phyloP scores from a whole-genome alignment of 257 asterid species.

The Primulina tabacum region DNA sequence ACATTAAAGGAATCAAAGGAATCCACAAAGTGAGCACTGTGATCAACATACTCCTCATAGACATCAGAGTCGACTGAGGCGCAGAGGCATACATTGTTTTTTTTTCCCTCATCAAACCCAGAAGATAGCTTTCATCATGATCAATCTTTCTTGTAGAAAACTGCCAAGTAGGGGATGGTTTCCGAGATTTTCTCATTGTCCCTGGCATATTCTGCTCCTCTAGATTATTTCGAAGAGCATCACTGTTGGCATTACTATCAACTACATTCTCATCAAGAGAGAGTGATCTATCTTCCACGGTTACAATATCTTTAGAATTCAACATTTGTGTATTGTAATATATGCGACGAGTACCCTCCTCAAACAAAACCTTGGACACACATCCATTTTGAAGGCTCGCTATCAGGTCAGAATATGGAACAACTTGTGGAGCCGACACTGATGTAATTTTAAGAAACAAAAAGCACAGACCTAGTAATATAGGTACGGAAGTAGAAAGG shows the following conservation, averaged over 20 bases:
- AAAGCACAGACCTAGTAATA: constrained; percentile 71
- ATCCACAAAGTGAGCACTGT: constrained; percentile 81
- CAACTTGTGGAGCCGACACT: constrained; percentile 58
- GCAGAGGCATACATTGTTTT: constrained; percentile 78
- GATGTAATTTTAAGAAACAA: constrained; percentile 78
- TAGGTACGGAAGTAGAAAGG: constrained; percentile 52
- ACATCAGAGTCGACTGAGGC: constrained; percentile 67
- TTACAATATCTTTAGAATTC: constrained; percentile 25
- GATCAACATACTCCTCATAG: constrained; percentile 70
- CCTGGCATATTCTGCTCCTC: constrained; percentile 26
- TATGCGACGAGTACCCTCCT: constrained; percentile 88
- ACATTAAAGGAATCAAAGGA: constrained; percentile 87
- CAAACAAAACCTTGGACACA: constrained; percentile 71
- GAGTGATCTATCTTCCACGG: constrained; percentile 22
- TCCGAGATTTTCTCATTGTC: constrained; percentile 36
- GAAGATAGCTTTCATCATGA: constrained; percentile 86
- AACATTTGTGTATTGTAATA: constrained; percentile 47
- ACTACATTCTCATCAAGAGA: constrained; percentile 23
- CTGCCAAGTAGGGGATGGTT: constrained; percentile 61
- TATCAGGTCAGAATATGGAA: constrained; percentile 78
- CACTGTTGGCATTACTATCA: constrained; percentile 26
- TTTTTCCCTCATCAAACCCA: constrained; percentile 79
- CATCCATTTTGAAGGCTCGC: constrained; percentile 61
- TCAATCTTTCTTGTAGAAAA: constrained; percentile 84
- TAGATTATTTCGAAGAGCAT: constrained; percentile 15